Percentiles rank a stretch among this genome's conserved stretches.
Conservation (phyloP, 352 stramenopile genomes). For the Pythium brachiatum region DNA sequence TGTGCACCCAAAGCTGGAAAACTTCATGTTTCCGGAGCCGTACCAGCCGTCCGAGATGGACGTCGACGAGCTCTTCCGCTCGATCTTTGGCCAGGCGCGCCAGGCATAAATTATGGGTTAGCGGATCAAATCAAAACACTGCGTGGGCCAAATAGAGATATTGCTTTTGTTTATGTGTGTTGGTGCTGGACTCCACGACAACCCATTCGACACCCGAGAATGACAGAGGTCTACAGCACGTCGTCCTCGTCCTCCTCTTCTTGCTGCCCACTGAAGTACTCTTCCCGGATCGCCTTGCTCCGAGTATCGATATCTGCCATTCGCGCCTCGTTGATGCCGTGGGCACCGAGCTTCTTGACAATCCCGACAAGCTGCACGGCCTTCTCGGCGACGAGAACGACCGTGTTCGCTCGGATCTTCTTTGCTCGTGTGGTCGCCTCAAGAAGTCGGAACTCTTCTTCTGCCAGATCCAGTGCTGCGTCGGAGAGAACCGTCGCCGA, state of each 20-base stretch:
- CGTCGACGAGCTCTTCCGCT: conserved; percentile 82
- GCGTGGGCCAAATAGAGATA: conserved; percentile 20
- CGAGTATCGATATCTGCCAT: conserved; percentile 42
- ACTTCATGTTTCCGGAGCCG: conserved; percentile 89
- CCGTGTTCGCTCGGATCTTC: conserved; percentile 71
- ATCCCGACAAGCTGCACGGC: conserved; percentile 74
- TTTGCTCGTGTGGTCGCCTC: conserved; percentile 69
- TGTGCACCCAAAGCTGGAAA: conserved; percentile 86
- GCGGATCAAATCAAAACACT: background rate
- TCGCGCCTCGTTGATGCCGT: conserved; percentile 49
- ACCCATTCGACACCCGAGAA: background rate
- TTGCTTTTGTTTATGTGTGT: conserved; percentile 11
- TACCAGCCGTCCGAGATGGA: conserved; percentile 77
- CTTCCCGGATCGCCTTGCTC: conserved; percentile 48
- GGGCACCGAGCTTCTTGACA: conserved; percentile 79
- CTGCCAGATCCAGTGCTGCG: conserved; percentile 68
- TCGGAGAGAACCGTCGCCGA: conserved; percentile 52
- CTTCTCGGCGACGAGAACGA: conserved; percentile 74
- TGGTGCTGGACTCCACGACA: background rate
- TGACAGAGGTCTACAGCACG: conserved; percentile 53
- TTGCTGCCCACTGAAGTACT: conserved; percentile 56
- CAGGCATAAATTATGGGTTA: conserved; percentile 31
- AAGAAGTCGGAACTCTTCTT: conserved; percentile 74
- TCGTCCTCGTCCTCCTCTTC: conserved; percentile 86
- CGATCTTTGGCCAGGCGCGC: conserved; percentile 70